A percentile compares a stretch with the other conserved stretches of the same genome.
Evolutionary conservation across 148 eudicot species (phyloP).

Genomic region (Persicaria maculosa): DNA sequence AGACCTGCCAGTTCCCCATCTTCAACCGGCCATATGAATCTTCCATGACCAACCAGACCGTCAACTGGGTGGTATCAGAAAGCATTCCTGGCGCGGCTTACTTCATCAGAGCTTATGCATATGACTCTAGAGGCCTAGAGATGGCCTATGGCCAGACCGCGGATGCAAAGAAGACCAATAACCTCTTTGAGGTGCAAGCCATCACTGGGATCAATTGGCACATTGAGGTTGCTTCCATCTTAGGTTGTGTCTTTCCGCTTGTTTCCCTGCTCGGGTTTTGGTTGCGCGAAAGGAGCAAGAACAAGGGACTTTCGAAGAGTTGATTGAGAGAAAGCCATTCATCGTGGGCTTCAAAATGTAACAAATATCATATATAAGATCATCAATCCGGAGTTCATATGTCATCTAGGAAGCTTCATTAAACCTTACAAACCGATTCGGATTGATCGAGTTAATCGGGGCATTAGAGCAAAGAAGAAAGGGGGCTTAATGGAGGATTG

Average conservation of each 20-base stretch:
- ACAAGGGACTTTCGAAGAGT: neutral
- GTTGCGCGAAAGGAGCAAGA: conserved; percentile 6
- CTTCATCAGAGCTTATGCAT: neutral
- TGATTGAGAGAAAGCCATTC: neutral
- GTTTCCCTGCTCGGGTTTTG: neutral
- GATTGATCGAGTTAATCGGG: no score
- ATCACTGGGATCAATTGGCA: neutral
- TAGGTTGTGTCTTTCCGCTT: conserved; percentile 15
- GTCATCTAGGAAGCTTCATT: no score
- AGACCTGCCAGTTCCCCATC: conserved; percentile 5
- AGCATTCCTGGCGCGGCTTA: neutral
- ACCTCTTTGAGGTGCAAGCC: conserved; percentile 9
- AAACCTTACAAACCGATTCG: no score
- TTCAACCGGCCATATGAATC: neutral
- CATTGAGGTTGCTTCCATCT: neutral
- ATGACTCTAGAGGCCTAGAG: neutral
- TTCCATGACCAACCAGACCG: neutral
- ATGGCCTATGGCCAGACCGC: neutral
- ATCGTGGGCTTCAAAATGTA: no score
- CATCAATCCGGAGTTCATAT: no score
- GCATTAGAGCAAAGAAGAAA: conserved; percentile 20
- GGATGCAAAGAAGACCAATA: conserved; percentile 5
- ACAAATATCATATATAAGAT: no score
- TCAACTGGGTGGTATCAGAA: neutral
- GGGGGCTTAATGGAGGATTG: conserved; percentile 15